Evolutionary conservation across 2,329 filamentous ascomycete species (phyloP).

Genomic region (Colletotrichum sp.): DNA sequence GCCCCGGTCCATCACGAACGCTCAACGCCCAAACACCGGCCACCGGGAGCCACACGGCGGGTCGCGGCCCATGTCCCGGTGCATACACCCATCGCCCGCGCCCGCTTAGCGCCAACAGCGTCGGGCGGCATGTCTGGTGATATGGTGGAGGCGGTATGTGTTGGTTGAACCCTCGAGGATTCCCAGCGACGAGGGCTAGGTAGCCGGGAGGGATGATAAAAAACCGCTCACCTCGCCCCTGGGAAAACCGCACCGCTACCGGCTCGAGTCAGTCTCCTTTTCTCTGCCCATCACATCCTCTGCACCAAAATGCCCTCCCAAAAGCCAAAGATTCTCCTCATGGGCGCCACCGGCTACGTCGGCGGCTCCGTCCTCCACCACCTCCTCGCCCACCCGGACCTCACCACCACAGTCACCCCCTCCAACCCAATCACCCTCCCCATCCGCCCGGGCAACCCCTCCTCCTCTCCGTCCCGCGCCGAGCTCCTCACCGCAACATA

Average conservation of each 20-base stretch:
- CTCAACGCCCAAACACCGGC: neutral
- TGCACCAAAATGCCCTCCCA: neutral
- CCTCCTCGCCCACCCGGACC: conserved; percentile 6
- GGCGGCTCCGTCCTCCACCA: conserved; percentile 23
- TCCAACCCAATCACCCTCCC: neutral
- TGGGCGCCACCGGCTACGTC: conserved; percentile 24
- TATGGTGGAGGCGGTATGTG: neutral
- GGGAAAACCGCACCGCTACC: neutral
- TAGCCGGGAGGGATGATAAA: neutral
- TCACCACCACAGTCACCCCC: neutral
- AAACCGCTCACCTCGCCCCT: neutral
- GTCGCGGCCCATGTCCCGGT: neutral
- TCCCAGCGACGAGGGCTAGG: neutral
- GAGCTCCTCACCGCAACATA: neutral
- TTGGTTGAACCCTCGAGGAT: neutral
- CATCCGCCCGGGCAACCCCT: neutral
- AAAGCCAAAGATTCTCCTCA: conserved; percentile 16
- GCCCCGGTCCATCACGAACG: neutral
- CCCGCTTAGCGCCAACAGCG: neutral
- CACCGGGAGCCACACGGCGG: neutral
- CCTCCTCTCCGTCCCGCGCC: neutral
- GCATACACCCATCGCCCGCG: neutral
- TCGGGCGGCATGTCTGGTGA: neutral
- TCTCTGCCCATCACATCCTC: neutral
- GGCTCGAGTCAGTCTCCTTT: neutral